Conservation (phyloP, 176 grass and related monocot genomes). For the Oryza glumipatula region DNA sequence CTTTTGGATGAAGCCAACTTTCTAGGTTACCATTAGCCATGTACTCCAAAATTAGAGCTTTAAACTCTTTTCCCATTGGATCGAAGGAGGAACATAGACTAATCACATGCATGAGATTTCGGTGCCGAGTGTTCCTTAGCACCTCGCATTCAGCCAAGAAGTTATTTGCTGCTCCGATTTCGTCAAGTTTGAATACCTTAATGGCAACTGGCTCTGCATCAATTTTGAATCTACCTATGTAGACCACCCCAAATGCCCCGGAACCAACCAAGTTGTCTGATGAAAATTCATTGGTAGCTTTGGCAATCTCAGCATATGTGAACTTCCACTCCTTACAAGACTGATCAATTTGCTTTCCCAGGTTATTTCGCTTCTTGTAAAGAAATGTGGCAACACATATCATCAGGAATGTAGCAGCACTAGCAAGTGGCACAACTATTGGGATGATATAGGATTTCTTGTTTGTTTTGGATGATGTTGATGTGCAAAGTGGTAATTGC, state of each 20-base stretch:
- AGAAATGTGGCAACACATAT: background rate
- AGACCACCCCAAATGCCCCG: background rate
- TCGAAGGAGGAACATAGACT: background rate
- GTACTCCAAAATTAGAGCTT: slow-evolving; percentile 49
- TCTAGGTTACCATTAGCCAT: slow-evolving; percentile 46
- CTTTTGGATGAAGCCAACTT: slow-evolving; percentile 4
- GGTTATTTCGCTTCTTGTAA: background rate
- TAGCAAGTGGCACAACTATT: too few relatives aligned
- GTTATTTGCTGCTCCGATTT: background rate
- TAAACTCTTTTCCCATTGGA: slow-evolving; percentile 41
- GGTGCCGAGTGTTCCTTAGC: slow-evolving; percentile 30
- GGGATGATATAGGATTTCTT: background rate
- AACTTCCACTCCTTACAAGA: background rate
- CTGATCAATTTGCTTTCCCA: too few relatives aligned
- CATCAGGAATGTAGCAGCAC: too few relatives aligned
- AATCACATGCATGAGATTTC: background rate
- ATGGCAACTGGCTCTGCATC: background rate
- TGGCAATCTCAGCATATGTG: background rate
- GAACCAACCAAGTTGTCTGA: background rate
- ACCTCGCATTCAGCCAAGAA: slow-evolving; percentile 4
- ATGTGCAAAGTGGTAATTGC: background rate
- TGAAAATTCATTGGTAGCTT: slow-evolving; percentile 15
- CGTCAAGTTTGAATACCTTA: slow-evolving; percentile 12
- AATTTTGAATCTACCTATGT: background rate
- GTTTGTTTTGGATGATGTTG: background rate